Evolutionary conservation across 768 basidiomycete species (phyloP), one percentile per base, ranked within the genome.

Genomic region (Dacryopinax spathularia): DNA sequence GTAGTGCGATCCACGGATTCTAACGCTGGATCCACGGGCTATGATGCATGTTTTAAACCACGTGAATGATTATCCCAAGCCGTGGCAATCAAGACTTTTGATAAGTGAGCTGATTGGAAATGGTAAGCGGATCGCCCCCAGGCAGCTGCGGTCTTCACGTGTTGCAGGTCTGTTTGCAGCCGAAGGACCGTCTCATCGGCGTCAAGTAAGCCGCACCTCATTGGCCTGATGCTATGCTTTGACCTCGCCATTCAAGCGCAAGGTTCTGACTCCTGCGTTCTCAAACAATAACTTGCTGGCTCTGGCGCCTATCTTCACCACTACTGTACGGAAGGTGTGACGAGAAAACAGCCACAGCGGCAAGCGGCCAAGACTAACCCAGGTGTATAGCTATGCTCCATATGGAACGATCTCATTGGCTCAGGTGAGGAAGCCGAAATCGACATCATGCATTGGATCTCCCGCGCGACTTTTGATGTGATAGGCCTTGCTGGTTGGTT

Each of bases 211-310:
- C 9, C 7, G 6, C 6, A 3, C 9, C 48, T 29, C 29, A 13
- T 3, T 27, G 10, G 6, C 13, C 13, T 9, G 31, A 10, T 5
- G 18, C 12, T 29, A 18, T 10, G 16, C 29, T n/a, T 6, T 31
- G 29, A 31, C 16, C 15, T 22, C 20, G 34, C n/a, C n/a, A 35
- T 60, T 13, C 12, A 61, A 78, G 73, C 75, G 81, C 20, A 81
- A 87, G 60, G 84, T 91, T 25, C 84, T 81, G 1, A 85, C 83
- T 0, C 86, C 89, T 6, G 88, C 88, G 0, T 90, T 91, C 72
- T 89, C 87, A 4, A 75, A 82, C n/a, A 87, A 89, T 69, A 88
- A 88, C 66, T 71, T 91, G 74, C 81, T 84, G 34, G 83, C 79
- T 2, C 77, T 91, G 22, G 79, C 87, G 3, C 88, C 89, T 0